Conservation (phyloP, 2,329 filamentous ascomycete genomes). For the Aspergillus amoenus region DNA sequence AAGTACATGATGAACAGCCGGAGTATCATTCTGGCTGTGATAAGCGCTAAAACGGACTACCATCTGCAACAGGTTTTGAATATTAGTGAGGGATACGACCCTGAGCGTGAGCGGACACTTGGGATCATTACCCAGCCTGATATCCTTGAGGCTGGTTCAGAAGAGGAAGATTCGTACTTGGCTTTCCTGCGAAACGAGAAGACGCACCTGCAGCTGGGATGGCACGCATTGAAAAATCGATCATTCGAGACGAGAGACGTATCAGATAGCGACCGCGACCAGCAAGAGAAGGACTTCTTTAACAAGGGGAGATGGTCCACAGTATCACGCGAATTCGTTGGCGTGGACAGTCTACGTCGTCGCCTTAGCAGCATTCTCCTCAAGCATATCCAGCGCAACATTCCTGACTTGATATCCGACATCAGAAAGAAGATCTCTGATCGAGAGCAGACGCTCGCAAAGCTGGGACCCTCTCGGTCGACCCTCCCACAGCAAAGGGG, state of each 20-base stretch:
- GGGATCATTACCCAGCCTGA: slow-evolving; percentile 53
- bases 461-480: slow-evolving; percentile 25
- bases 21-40: slow-evolving; percentile 60
- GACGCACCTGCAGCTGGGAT: slow-evolving; percentile 45
- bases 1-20: slow-evolving; percentile 58
- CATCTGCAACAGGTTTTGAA: slow-evolving; percentile 60
- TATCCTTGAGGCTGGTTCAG: slow-evolving; percentile 35
- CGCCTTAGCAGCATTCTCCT: slow-evolving; percentile 41
- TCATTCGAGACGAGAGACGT: slow-evolving; percentile 35
- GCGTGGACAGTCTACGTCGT: slow-evolving; percentile 36
- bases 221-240: slow-evolving; percentile 51
- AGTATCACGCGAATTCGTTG: slow-evolving; percentile 27
- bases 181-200: slow-evolving; percentile 43
- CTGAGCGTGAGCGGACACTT: slow-evolving; percentile 34
- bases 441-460: slow-evolving; percentile 29
- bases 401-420: slow-evolving; percentile 39
- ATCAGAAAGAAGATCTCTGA: slow-evolving; percentile 28
- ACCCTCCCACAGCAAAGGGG: slow-evolving; percentile 26
- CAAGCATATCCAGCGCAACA: slow-evolving; percentile 26
- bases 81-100: slow-evolving; percentile 41
- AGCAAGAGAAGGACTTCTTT: slow-evolving; percentile 37
- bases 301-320: slow-evolving; percentile 24
- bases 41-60: slow-evolving; percentile 52
- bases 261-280: slow-evolving; percentile 29
- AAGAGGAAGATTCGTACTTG: slow-evolving; percentile 36